Evolutionary conservation across 2,329 filamentous ascomycete species (phyloP), one percentile per base, ranked within the genome.

Genomic region (Hansfordia pulvinata): DNA sequence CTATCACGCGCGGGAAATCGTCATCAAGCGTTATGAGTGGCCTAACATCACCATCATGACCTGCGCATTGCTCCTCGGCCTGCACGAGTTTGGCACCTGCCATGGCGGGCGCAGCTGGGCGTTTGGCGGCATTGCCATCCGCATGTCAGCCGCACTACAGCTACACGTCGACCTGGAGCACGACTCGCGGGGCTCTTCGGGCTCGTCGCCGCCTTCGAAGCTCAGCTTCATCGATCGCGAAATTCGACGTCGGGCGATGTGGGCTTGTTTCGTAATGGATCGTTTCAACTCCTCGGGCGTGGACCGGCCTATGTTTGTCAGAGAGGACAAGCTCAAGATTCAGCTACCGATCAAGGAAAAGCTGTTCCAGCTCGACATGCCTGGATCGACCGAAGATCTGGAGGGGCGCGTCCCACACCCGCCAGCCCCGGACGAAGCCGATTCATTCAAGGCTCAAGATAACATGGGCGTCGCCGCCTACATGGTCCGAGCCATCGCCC

Each of bases 191-290:
- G 67, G 66, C n/a, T 60, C 64, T n/a, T 68, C 69, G 20, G 64
- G 66, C 12, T 61, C 67, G 9, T 64, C 66, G 3, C 71, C 78
- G 35, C n/a, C n/a, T n/a, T n/a, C n/a, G n/a, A n/a, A n/a, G n/a
- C 65, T 90, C 27, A 93, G 84, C 46, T 90, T 90, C 39, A 84
- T 86, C 10, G 90, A 96, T 49, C 77, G 84, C 16, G 90, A 98
- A 49, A 94, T 96, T 28, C 70, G 90, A 33, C 64, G 90, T 38
- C 71, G 90, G 30, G 90, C 85, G 3, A 96, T 98, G 88, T 98
- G 90, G 90, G 82, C 86, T 9, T 96, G 88, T 47, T 93, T 93
- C 44, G 53, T 94, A 30, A 94, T 96, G 86, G 90, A 98, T 48
- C 75, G 88, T 1, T 94, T 94, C 60, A 94, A 92, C 52, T 94